Percentiles rank a stretch among this genome's conserved stretches.
Conservation (phyloP, 106 monocot genomes). For the Platanthera guangdongensis region DNA sequence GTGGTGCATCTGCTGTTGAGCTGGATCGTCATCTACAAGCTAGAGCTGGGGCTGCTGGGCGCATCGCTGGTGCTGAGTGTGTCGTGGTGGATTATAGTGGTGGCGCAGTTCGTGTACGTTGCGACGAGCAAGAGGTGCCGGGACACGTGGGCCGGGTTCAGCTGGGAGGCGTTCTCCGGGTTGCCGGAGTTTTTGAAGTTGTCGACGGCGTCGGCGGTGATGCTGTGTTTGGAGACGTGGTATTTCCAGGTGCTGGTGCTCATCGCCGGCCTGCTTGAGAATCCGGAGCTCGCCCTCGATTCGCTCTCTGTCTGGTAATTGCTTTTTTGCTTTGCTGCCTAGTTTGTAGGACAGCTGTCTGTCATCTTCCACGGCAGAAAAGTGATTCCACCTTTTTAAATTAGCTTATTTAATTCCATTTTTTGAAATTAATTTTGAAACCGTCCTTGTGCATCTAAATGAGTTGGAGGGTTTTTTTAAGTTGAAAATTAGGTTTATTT, state of each 20-base stretch:
- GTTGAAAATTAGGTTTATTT: too few relatives aligned
- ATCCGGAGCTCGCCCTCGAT: constrained; percentile 53
- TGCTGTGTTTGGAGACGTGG: constrained; percentile 70
- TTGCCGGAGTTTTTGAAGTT: constrained; percentile 47
- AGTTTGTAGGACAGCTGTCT: too few relatives aligned
- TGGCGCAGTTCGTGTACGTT: constrained; percentile 51
- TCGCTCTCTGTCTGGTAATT: constrained; percentile 51
- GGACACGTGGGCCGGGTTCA: constrained; percentile 55
- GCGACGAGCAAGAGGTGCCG: constrained; percentile 35
- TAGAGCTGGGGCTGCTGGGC: constrained; percentile 52
- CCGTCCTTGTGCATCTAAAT: too few relatives aligned
- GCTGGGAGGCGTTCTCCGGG: constrained; percentile 43
- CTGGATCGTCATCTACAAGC: constrained; percentile 46
- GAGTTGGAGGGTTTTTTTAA: too few relatives aligned
- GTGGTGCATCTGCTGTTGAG: constrained; percentile 49
- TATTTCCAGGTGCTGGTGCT: constrained; percentile 66
- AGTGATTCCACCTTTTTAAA: too few relatives aligned
- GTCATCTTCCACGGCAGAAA: too few relatives aligned
- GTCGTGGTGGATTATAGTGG: constrained; percentile 66
- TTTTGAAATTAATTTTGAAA: too few relatives aligned
- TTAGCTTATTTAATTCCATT: too few relatives aligned
- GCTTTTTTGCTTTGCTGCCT: too few relatives aligned
- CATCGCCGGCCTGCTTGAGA: constrained; percentile 42
- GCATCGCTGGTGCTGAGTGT: constrained; percentile 63
- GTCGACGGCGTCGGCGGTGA: constrained; percentile 52